phyloP scores from a whole-genome alignment of 2,329 filamentous ascomycete genomes.

The Pseudophaeomoniella oleicola region DNA sequence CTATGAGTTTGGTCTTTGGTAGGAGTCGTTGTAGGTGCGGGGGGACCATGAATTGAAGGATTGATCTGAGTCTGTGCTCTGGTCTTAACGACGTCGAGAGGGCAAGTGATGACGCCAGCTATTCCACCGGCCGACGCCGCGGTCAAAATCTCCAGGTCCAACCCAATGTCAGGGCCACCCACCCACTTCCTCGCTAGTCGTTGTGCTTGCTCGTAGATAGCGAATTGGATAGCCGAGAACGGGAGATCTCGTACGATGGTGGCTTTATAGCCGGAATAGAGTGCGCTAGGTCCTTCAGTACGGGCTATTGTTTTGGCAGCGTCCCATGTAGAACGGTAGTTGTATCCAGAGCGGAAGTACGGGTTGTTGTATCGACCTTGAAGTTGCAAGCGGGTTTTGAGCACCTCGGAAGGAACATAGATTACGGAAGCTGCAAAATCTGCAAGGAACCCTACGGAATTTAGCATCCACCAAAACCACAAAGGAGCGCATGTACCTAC shows the following conservation, averaged over 20 bases:
- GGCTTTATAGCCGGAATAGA: conserved; percentile 95
- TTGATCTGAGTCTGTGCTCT: conserved; percentile 85
- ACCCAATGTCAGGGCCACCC: conserved; percentile 68
- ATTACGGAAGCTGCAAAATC: conserved; percentile 83
- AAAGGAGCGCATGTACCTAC: conserved; percentile 30
- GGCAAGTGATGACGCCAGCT: conserved; percentile 87
- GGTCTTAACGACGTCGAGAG: conserved; percentile 94
- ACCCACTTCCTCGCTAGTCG: conserved; percentile 66
- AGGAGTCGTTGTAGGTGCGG: conserved; percentile 6
- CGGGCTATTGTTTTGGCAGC: conserved; percentile 74
- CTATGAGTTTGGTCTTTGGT: conserved; percentile 5
- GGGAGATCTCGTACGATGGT: conserved; percentile 89
- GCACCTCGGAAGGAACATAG: conserved; percentile 92
- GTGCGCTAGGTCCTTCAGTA: conserved; percentile 65
- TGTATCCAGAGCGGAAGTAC: conserved; percentile 85
- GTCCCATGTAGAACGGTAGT: conserved; percentile 75
- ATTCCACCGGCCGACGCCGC: conserved; percentile 82
- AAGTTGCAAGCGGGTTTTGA: conserved; percentile 92
- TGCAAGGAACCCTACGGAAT: conserved; percentile 63
- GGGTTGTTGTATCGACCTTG: conserved; percentile 94
- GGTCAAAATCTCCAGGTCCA: conserved; percentile 73
- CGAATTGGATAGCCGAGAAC: conserved; percentile 92
- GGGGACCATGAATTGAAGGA: conserved; percentile 23
- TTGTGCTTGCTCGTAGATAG: conserved; percentile 94
- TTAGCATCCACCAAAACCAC: conserved; percentile 10